Evolutionary conservation across 805 yeast species (phyloP), one percentile per base, ranked within the genome.

Genomic region (Pichia gijzeniarum): DNA sequence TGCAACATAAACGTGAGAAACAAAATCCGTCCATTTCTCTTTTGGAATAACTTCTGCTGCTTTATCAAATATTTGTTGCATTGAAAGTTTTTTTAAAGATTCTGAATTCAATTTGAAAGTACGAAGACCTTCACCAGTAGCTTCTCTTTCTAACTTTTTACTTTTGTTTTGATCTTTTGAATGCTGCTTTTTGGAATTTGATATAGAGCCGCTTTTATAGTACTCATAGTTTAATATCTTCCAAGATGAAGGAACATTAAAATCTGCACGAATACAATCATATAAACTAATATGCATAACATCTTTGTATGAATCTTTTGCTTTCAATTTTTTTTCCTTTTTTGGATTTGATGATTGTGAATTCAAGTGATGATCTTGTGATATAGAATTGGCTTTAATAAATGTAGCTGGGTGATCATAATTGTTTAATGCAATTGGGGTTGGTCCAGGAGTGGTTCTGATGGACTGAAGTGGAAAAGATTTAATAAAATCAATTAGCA

Each of bases 31-130:
- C 79, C 85, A 79, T 32, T 65, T 69, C n/a, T 79, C 79, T 30
- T 71, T 58, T 3, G 96, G 95, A 17, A 84, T 61, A 10, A 62
- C 63, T 32, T 69, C 74, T 50, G 68, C 58, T 3, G 85, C 89
- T 47, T 70, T 76, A 44, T 82, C 85, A 55, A 70, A 80, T 17
- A 85, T 71, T 56, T 84, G 85, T 50, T 80, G 82, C 20, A 76
- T 60, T 0, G 82, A 64, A 18, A 74, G 57, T 44, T 74, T 74
- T 18, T 72, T 67, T 25, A 87, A 72, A 7, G 76, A 75, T 13
- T 80, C 82, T 36, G 77, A 77, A n/a, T 72, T 55, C 21, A 87
- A 56, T 2, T 53, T 44, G 45, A 83, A 76, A 27, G 72, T 68
- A 22, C 72, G 70, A 32, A 85, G 60, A 2, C 82, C 82, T 54